Percentiles rank a stretch among this genome's conserved stretches.
Conservation (phyloP, 306 rosid genomes). For the Vachellia collinsii region DNA sequence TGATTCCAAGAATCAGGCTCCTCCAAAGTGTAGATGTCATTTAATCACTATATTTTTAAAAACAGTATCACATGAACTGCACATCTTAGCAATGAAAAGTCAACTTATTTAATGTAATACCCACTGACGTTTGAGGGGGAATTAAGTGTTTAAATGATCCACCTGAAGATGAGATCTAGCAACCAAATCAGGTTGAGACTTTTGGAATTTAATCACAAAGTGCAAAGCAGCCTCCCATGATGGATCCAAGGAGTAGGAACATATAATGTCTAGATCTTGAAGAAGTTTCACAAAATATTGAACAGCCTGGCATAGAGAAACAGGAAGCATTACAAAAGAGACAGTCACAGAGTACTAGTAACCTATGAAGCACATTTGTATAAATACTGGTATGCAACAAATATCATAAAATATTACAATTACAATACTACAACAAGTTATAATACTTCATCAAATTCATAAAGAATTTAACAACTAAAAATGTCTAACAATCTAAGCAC, state of each 20-base stretch:
- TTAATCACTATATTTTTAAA: not conserved
- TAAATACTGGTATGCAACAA: not conserved
- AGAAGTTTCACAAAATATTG: constrained; percentile 88
- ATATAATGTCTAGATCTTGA: constrained; percentile 71
- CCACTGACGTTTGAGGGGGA: constrained; percentile 16
- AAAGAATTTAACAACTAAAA: not conserved
- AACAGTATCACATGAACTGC: constrained; percentile 23
- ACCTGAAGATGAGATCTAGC: constrained; percentile 99
- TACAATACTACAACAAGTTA: not conserved
- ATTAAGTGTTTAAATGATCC: constrained; percentile 29
- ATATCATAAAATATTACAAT: not conserved
- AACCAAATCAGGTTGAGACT: constrained; percentile 88
- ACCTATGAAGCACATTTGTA: not conserved
- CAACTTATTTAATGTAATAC: constrained; percentile 17
- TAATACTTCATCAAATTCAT: not conserved
- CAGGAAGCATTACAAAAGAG: constrained; percentile 32
- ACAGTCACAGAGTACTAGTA: constrained; percentile 18
- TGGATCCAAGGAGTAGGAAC: constrained; percentile 73
- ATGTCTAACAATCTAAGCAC: constrained; percentile 35
- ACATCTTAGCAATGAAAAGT: constrained; percentile 25
- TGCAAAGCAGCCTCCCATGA: constrained; percentile 73
- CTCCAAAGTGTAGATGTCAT: not conserved
- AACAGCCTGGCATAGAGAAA: constrained; percentile 68
- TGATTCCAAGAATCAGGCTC: not conserved
- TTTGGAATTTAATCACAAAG: constrained; percentile 89